A percentile compares a stretch with the other conserved stretches of the same genome.
Conservation (phyloP, 1,139 yeast genomes). For the Scheffersomyces segobiensis region DNA sequence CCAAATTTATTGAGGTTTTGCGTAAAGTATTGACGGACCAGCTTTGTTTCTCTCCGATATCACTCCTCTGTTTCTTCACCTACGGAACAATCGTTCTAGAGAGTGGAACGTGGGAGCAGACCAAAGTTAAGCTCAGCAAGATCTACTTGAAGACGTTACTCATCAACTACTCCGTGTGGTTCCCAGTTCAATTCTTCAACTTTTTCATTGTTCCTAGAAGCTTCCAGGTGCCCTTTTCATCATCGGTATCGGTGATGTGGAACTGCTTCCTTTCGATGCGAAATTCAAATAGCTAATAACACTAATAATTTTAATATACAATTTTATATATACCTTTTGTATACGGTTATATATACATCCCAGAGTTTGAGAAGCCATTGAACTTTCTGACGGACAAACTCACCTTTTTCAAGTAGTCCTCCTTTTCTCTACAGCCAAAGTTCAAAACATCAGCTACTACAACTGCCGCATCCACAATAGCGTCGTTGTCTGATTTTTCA, state of each 20-base stretch:
- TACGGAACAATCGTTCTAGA: slow-evolving; percentile 85
- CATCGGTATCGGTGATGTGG: slow-evolving; percentile 90
- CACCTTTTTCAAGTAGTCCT: slow-evolving; percentile 23
- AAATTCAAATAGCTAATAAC: slow-evolving; percentile 35
- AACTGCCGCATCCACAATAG: slow-evolving; percentile 35
- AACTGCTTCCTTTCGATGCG: slow-evolving; percentile 85
- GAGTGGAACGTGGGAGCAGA: slow-evolving; percentile 65
- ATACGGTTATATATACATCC: slow-evolving; percentile 35
- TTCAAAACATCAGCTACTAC: slow-evolving; percentile 19
- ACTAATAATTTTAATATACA: not conserved
- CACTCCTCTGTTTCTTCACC: slow-evolving; percentile 76
- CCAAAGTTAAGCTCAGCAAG: slow-evolving; percentile 60
- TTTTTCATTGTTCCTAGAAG: slow-evolving; percentile 77
- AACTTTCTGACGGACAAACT: slow-evolving; percentile 35
- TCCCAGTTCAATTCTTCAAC: slow-evolving; percentile 87
- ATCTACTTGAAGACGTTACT: slow-evolving; percentile 76
- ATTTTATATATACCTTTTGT: not conserved
- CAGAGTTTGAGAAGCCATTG: slow-evolving; percentile 36
- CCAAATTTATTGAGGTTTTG: slow-evolving; percentile 77
- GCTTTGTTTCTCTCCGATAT: slow-evolving; percentile 82
- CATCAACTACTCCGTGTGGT: slow-evolving; percentile 89
- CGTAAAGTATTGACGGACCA: slow-evolving; percentile 91
- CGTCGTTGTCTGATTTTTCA: slow-evolving; percentile 42
- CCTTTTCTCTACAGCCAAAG: slow-evolving; percentile 8
- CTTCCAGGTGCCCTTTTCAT: slow-evolving; percentile 88